Evolutionary conservation across 441 rosid genomes (phyloP), one percentile per base, ranked within the genome.

Genomic region (Gossypium trilobum): DNA sequence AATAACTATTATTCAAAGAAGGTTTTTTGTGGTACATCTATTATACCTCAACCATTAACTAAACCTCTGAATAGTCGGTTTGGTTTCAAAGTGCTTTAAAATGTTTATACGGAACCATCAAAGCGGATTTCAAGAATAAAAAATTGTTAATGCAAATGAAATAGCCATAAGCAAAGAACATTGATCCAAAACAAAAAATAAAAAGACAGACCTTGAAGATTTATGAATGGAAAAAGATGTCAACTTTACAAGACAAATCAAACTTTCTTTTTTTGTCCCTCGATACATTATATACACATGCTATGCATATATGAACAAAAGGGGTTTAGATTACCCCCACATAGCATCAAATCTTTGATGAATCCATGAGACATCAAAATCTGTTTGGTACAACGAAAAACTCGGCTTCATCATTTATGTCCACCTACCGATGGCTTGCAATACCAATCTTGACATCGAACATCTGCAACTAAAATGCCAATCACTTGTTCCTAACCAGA

Each of bases 401-500:
- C 59, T 59, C 65, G 25, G 20, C 42, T 74, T 48, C 4, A 33
- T 29, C 51, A 62, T 64, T 63, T 36, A 54, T 7, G 44, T 48
- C 69, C 61, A 11, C 55, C 52, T 48, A 42, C 55, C 44, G 23
- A 61, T 51, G 73, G 54, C 25, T 76, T 75, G 69, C 72, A 36
- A 73, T 73, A 56, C 72, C 69, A 56, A 61, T 20, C 63, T 60
- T 25, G 60, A 73, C 52, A 46, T 2, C 11, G 55, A 72, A 46
- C 36, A 23, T 29, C 73, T 22, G 63, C 25, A 9, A 54, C 59
- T 50, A 54, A 52, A 67, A 44, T 36, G 68, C 19, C 36, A 56
- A n/a, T 22, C 54, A 11, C 31, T 36, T 33, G 27, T 17, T 29
- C 68, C 79, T 83, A 85, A 66, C 88, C 78, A 33, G 88, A 82